Base-by-base conservation (phyloP, 2,329 filamentous ascomycete genomes). In the Sphaerulina vaccinii region DNA sequence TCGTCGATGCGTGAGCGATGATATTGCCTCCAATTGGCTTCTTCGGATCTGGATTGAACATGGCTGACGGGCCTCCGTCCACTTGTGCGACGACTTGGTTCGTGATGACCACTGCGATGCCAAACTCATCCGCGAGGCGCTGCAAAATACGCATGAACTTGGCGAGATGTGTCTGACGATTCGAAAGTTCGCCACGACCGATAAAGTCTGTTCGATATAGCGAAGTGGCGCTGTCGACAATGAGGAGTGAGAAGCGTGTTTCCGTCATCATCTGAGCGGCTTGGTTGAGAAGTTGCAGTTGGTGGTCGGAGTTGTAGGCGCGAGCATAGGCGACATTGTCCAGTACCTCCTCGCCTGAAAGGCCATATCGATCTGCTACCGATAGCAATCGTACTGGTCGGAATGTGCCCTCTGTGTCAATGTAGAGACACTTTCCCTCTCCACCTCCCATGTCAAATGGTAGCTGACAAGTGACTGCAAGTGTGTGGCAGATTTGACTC, bases 11-110 rank as follows among this genome's bases (percentile, higher is more conserved):
- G 70, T 99, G 93, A 2, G 95, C 93, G 68, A 99, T 97, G 61
- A 99, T 99, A 71, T 99, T 97, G 59, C 93, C 93, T 62, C 93
- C 93, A 68, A 99, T 96, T 0, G 93, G 93, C 72, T 99, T 99
- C 81, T 99, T 99, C 6, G 93, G 93, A 66, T 99, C 95, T 0
- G 95, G 93, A 63, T 99, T 99, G 78, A 96, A 99, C 93, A 99
- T 99, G 56, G 92, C 85, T 66, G 87, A 92, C 23, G 92, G 91
- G 2, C 93, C 93, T 57, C 93, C 93, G 67, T 99, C 93, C 7
- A 99, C 93, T 71, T 99, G 95, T 8, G 93, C 93, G 35, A 99
- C 95, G 23, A 99, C 93, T 71, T 99, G 93, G 68, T 99, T 99
- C 37, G 93, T 97, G 66, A 99, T 99, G 63, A 99, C 90, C 6